A percentile compares a stretch with the other conserved stretches of the same genome.
Evolutionary conservation across 805 yeast species (phyloP).

Genomic region (Ogataea nakhonphanomensis): DNA sequence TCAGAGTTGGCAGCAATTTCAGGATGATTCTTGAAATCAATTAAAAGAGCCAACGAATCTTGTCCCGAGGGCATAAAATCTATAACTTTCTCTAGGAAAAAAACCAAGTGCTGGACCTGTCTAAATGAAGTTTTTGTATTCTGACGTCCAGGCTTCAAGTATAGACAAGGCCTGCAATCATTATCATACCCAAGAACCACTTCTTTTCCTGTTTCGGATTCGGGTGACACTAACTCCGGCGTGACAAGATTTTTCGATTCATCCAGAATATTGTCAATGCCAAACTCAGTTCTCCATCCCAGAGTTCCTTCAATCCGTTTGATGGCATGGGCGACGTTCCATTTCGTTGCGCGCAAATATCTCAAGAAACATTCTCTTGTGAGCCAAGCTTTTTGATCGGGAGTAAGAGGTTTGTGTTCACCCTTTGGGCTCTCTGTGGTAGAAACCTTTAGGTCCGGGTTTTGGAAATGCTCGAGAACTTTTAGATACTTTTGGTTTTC

Average conservation of each 20-base stretch:
- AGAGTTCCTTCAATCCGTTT: slow-evolving; percentile 72
- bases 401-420: slow-evolving; percentile 36
- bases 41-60: slow-evolving; percentile 84
- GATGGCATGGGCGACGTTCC: slow-evolving; percentile 72
- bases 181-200: slow-evolving; percentile 88
- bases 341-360: slow-evolving; percentile 90
- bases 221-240: slow-evolving; percentile 53
- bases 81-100: slow-evolving; percentile 86
- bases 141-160: slow-evolving; percentile 91
- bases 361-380: slow-evolving; percentile 88
- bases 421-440: slow-evolving; percentile 38
- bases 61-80: slow-evolving; percentile 97
- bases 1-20: slow-evolving; percentile 45
- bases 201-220: slow-evolving; percentile 90
- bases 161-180: slow-evolving; percentile 86
- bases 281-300: slow-evolving; percentile 94
- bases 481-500: slow-evolving; percentile 58
- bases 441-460: slow-evolving; percentile 49
- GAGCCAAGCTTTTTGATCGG: slow-evolving; percentile 83
- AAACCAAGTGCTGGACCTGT: slow-evolving; percentile 95
- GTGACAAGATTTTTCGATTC: slow-evolving; percentile 48
- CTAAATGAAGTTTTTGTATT: slow-evolving; percentile 86
- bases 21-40: slow-evolving; percentile 86
- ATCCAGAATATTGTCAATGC: slow-evolving; percentile 49
- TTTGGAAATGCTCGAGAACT: slow-evolving; percentile 62